Conservation (phyloP, 2,329 filamentous ascomycete genomes). For the Chrysoporthe austroafricana region DNA sequence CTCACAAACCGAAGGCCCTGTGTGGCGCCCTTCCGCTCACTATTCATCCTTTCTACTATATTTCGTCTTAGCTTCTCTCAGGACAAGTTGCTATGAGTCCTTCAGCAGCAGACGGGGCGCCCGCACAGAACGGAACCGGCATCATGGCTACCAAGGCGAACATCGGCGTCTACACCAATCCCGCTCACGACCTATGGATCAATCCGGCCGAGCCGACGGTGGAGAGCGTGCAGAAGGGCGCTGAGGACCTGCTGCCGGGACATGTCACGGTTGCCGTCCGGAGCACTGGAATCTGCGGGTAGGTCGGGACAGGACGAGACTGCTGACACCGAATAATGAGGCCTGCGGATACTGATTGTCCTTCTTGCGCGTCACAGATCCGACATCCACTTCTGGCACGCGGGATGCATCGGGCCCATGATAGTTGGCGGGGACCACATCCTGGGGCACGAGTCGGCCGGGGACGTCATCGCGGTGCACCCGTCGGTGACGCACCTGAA, state of each 20-base stretch:
- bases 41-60: neutral
- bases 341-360: constrained; percentile 16
- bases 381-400: constrained; percentile 97
- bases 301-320: constrained; percentile 36
- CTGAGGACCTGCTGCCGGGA: constrained; percentile 71
- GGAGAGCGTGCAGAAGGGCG: constrained; percentile 72
- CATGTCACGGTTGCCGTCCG: constrained; percentile 89
- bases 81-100: neutral
- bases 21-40: neutral
- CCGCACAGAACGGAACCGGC: constrained; percentile 32
- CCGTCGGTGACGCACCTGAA: constrained; percentile 78
- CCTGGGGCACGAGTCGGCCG: constrained; percentile 91
- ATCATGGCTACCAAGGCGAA: constrained; percentile 71
- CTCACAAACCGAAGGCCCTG: constrained; percentile 4
- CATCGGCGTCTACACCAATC: constrained; percentile 96
- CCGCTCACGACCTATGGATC: constrained; percentile 88
- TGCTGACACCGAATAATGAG: neutral
- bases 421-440: constrained; percentile 88
- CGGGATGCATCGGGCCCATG: constrained; percentile 94
- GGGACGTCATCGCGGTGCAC: constrained; percentile 80
- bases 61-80: neutral
- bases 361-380: constrained; percentile 56
- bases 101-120: constrained; percentile 21
- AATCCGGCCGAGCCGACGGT: constrained; percentile 75
- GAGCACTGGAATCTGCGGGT: constrained; percentile 96